Conservation (phyloP, 164 flowering plant species). For the Magnolia changhungtana region DNA sequence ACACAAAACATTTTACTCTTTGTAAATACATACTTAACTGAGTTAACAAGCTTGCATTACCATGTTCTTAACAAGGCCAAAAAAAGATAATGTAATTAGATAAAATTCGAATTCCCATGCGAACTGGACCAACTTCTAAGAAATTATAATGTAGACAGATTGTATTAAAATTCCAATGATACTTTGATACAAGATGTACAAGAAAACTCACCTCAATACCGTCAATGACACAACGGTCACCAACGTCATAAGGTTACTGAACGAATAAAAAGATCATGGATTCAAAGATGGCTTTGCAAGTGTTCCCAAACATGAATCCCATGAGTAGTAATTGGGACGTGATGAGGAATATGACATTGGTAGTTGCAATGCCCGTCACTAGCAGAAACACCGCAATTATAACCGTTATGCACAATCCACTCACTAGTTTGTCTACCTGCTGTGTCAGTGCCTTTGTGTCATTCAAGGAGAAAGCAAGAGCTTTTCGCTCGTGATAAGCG, state of each 20-base stretch:
- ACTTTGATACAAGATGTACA: background rate
- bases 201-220: conserved; percentile 38
- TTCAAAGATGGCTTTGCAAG: conserved; percentile 49
- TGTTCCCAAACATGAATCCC: conserved; percentile 47
- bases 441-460: conserved; percentile 61
- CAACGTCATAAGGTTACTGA: conserved; percentile 65
- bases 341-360: conserved; percentile 36
- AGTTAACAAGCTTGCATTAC: no score
- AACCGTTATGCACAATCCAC: conserved; percentile 30
- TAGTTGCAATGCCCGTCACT: conserved; percentile 46
- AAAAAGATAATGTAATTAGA: no score
- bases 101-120: no score
- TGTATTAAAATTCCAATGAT: no score
- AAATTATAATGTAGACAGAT: no score
- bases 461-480: conserved; percentile 48
- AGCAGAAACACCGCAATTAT: conserved; percentile 35
- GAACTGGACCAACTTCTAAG: no score
- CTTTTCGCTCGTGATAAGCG: conserved; percentile 42
- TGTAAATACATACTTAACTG: no score
- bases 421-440: conserved; percentile 45
- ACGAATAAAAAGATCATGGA: conserved; percentile 56
- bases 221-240: conserved; percentile 59
- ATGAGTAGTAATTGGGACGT: conserved; percentile 40
- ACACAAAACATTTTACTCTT: no score
- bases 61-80: no score